Percentiles rank a stretch among this genome's conserved stretches.
These are phyloP conservation scores for Podaxis sp. DNA, from an alignment of 768 basidiomycete species.

Conservation along the genomic window DNA sequence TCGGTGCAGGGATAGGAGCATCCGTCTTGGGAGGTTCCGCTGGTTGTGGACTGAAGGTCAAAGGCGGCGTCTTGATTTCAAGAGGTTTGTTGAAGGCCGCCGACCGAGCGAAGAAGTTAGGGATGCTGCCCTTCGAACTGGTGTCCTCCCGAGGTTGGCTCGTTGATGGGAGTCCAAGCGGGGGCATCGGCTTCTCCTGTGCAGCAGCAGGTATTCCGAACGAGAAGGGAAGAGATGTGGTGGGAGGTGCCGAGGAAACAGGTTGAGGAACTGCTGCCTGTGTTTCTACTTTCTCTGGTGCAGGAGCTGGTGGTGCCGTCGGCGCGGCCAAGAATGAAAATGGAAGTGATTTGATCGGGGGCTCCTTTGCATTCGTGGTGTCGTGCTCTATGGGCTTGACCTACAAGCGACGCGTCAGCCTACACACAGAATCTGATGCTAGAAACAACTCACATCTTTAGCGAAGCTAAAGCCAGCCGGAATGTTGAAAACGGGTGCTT, in stretches of 20 bases:
- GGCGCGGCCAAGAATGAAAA: constrained; percentile 47
- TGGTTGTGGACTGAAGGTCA: constrained; percentile 18
- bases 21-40: constrained; percentile 18
- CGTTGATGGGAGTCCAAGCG: constrained; percentile 15
- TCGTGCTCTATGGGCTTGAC: constrained; percentile 36
- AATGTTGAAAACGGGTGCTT: constrained; percentile 54
- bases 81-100: constrained; percentile 41
- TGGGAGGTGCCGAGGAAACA: constrained; percentile 3
- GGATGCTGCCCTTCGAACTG: constrained; percentile 33
- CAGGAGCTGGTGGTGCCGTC: constrained; percentile 1
- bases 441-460: constrained; percentile 31
- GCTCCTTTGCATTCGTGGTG: constrained; percentile 51
- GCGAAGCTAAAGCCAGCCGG: constrained; percentile 68
- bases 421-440: neutral
- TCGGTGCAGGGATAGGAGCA: constrained; percentile 7
- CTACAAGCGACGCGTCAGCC: constrained; percentile 23
- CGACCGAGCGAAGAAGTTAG: constrained; percentile 65
- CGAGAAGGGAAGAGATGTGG: constrained; percentile 1
- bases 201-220: constrained; percentile 8
- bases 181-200: constrained; percentile 3
- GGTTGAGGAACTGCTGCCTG: neutral
- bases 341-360: constrained; percentile 62
- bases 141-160: neutral
- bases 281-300: constrained; percentile 11
- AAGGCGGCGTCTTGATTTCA: constrained; percentile 25